Evolutionary conservation across 179 eudicot species (phyloP).

Genomic region (Corrigiola litoralis): DNA sequence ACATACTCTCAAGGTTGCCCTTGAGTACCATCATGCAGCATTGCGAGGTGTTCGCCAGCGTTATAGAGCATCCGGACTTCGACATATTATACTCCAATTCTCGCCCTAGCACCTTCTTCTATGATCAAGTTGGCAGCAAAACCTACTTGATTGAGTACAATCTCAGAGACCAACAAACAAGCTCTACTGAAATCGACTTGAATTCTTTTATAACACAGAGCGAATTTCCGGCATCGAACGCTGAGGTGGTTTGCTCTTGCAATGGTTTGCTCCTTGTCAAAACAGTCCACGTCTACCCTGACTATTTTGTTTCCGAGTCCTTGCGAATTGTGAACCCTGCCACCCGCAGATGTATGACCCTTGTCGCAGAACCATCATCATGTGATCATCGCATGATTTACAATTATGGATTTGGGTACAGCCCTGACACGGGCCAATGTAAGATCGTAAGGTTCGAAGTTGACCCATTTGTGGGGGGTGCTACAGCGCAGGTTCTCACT

Average conservation of each 20-base stretch:
- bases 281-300: neutral
- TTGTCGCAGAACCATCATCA: neutral
- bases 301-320: neutral
- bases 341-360: neutral
- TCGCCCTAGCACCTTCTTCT: neutral
- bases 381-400: too few species aligned
- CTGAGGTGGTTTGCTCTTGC: neutral
- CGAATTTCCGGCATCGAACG: too few species aligned
- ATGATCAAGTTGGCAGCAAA: neutral
- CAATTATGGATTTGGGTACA: neutral
- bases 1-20: neutral
- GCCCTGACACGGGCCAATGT: neutral
- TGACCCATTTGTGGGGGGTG: neutral
- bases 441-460: neutral
- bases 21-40: neutral
- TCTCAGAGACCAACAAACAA: neutral
- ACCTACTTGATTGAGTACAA: too few species aligned
- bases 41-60: neutral
- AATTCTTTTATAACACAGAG: neutral
- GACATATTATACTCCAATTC: neutral
- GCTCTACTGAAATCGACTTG: neutral
- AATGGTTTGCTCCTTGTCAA: neutral
- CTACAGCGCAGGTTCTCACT: neutral
- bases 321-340: neutral
- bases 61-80: neutral